A percentile compares a stretch with the other conserved stretches of the same genome.
phyloP scores from a whole-genome alignment of 169 alveolate genomes.

The Ichthyophthirius multifiliis region DNA sequence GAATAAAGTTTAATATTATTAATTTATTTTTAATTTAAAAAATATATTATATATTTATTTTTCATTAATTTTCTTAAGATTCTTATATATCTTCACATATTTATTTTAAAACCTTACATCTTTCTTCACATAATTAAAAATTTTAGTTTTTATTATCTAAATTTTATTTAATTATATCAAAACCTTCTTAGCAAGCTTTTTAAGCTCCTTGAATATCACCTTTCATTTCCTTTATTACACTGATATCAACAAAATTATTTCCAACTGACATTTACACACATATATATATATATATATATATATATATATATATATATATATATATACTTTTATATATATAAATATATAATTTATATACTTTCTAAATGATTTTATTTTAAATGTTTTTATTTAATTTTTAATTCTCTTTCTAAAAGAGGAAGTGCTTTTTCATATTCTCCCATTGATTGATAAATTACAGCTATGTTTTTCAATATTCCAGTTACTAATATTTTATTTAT shows the following conservation, averaged over 20 bases:
- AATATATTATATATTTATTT: too few relatives aligned
- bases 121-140: neutral
- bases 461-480: neutral
- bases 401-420: slow-evolving; percentile 1
- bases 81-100: neutral
- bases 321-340: neutral
- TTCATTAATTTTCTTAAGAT: too few relatives aligned
- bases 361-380: neutral
- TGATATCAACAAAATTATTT: neutral
- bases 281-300: too few relatives aligned
- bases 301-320: too few relatives aligned
- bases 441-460: neutral
- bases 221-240: slow-evolving; percentile 7
- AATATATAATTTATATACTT: neutral
- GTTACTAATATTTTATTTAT: neutral
- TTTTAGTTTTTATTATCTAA: neutral
- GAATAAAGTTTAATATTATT: too few relatives aligned
- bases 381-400: neutral
- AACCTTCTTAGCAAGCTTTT: neutral
- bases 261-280: neutral
- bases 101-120: neutral
- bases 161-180: neutral
- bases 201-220: neutral
- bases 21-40: too few relatives aligned
- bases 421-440: neutral